Percentiles rank a stretch among this genome's conserved stretches.
Conservation (phyloP, 108 stramenopile species). For the Fistulifera pelliculosa region DNA sequence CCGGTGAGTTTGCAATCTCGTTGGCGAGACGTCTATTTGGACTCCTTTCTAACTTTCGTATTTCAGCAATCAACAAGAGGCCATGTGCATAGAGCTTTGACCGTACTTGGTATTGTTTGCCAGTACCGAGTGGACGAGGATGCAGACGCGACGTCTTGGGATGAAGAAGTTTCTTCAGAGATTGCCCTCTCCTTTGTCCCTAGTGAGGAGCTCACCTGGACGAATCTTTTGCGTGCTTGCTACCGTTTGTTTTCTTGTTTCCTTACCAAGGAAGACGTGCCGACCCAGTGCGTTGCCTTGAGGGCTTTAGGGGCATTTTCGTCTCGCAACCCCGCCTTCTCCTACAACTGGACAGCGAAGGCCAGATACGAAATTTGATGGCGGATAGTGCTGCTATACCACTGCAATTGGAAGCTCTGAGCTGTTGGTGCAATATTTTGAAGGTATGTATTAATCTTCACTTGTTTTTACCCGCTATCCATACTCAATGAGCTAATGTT, state of each 20-base stretch:
- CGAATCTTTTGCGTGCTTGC: conserved; percentile 37
- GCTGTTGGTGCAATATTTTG: conserved; percentile 73
- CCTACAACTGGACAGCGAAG: conserved; percentile 57
- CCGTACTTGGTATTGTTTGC: conserved; percentile 69
- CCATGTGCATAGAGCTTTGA: conserved; percentile 57
- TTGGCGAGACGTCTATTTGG: conserved; percentile 11
- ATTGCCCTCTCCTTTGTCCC: not conserved
- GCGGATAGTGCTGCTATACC: conserved; percentile 27
- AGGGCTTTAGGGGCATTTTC: conserved; percentile 71
- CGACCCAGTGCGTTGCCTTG: conserved; percentile 63
- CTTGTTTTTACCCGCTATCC: no score
- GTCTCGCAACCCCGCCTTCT: conserved; percentile 68
- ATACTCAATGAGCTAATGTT: not conserved
- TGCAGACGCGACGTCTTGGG: conserved; percentile 5
- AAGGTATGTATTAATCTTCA: conserved; percentile 17
- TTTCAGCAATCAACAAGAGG: conserved; percentile 13
- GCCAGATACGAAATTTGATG: conserved; percentile 51
- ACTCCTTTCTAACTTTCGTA: not conserved
- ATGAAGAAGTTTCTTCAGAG: conserved; percentile 12
- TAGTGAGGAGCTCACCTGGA: conserved; percentile 16
- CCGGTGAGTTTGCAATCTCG: no score
- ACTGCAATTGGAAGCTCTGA: conserved; percentile 60
- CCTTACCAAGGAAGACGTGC: conserved; percentile 44
- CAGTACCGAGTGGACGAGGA: conserved; percentile 20
- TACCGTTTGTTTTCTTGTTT: conserved; percentile 49